Conservation (phyloP, 225 moss, liverwort and hornwort species). For the Sphagnum tenellum region DNA sequence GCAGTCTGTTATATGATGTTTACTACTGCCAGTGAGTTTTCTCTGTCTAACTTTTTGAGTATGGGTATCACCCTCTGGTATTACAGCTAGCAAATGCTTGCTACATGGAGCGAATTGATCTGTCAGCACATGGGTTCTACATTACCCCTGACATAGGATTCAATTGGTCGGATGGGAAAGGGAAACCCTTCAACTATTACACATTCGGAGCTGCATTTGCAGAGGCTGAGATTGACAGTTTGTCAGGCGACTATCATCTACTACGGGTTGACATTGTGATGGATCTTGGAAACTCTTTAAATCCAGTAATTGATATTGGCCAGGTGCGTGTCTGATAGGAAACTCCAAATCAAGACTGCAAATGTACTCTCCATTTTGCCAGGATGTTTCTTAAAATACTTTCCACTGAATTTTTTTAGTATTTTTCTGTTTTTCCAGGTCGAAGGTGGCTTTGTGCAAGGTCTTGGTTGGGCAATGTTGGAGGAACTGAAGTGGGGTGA, state of each 20-base stretch:
- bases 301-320: constrained; percentile 88
- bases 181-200: constrained; percentile 72
- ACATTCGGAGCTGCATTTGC: constrained; percentile 91
- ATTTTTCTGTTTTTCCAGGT: constrained; percentile 25
- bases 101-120: constrained; percentile 71
- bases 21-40: too few relatives aligned
- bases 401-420: neutral
- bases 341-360: too few relatives aligned
- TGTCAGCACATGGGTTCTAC: constrained; percentile 93
- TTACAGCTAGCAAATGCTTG: constrained; percentile 60
- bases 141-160: constrained; percentile 93
- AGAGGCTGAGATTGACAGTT: constrained; percentile 63
- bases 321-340: constrained; percentile 26
- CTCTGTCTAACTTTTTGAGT: neutral
- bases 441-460: constrained; percentile 90
- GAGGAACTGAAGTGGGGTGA: constrained; percentile 99
- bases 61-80: neutral
- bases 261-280: constrained; percentile 90
- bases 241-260: constrained; percentile 80
- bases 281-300: constrained; percentile 85
- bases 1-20: too few relatives aligned
- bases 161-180: constrained; percentile 72
- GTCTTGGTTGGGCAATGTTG: constrained; percentile 72
- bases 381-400: neutral
- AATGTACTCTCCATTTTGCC: too few relatives aligned